Conservation (phyloP, 495 filamentous ascomycete species). For the Aspergillus funiculosus region DNA sequence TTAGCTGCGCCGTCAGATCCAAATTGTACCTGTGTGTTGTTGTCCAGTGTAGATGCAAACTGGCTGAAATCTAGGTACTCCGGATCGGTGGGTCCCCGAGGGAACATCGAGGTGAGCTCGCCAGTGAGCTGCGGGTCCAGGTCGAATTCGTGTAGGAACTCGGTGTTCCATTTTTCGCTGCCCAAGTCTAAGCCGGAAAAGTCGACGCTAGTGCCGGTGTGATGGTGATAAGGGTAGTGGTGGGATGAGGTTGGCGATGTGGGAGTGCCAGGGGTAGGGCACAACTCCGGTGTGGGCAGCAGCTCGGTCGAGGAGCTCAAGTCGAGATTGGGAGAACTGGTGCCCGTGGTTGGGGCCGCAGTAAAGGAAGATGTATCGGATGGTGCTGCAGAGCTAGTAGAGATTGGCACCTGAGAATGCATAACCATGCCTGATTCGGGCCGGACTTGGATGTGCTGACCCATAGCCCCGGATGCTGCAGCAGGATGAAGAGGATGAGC, state of each 20-base stretch:
- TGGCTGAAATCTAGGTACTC: constrained; percentile 38
- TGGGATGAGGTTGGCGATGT: constrained; percentile 26
- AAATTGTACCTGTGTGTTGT: constrained; percentile 20
- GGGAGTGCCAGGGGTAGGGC: constrained; percentile 35
- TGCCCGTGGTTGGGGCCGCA: not conserved
- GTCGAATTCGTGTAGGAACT: constrained; percentile 25
- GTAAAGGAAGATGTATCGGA: constrained; percentile 5
- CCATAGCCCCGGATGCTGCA: not conserved
- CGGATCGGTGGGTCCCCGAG: constrained; percentile 26
- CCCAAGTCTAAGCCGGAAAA: constrained; percentile 10
- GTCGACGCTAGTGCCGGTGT: not conserved
- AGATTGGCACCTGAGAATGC: no score
- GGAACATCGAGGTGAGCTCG: constrained; percentile 17
- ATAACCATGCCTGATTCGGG: constrained; percentile 18
- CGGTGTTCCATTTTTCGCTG: constrained; percentile 9
- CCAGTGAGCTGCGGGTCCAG: constrained; percentile 27
- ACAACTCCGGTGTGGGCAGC: constrained; percentile 34
- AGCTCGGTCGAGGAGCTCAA: constrained; percentile 24
- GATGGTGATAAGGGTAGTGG: not conserved
- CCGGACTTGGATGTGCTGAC: constrained; percentile 21
- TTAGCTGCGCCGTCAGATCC: constrained; percentile 20
- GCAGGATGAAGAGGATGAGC: constrained; percentile 4
- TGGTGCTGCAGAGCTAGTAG: not conserved
- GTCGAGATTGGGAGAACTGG: constrained; percentile 8
- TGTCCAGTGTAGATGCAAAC: constrained; percentile 31